Conservation (phyloP, 768 basidiomycete species). For the Hortiboletus campestris region DNA sequence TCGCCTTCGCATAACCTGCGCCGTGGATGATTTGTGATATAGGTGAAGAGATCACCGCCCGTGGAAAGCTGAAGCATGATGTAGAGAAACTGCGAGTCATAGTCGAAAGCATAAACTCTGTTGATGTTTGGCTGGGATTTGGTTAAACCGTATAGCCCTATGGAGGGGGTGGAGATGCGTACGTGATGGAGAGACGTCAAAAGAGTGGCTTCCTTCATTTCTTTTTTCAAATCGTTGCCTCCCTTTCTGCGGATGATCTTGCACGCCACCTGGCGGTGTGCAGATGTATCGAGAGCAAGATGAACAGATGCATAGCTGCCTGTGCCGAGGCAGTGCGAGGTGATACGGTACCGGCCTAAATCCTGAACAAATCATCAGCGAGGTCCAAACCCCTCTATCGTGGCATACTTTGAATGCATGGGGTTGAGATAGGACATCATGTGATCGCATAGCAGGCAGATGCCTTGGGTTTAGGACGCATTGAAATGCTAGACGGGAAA, state of each 20-base stretch:
- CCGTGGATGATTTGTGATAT: slow-evolving; percentile 63
- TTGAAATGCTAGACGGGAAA: slow-evolving; percentile 51
- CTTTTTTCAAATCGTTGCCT: slow-evolving; percentile 37
- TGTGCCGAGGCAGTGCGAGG: slow-evolving; percentile 74
- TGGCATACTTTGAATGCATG: slow-evolving; percentile 51
- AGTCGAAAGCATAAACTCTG: slow-evolving; percentile 67
- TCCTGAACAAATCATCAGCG: slow-evolving; percentile 36
- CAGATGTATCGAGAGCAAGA: slow-evolving; percentile 64
- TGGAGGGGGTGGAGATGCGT: slow-evolving; percentile 17
- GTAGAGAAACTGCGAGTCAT: slow-evolving; percentile 64
- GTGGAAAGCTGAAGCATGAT: slow-evolving; percentile 86
- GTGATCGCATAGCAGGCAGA: slow-evolving; percentile 49
- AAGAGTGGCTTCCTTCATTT: slow-evolving; percentile 79
- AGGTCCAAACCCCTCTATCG: background rate
- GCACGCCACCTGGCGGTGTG: slow-evolving; percentile 75
- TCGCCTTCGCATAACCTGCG: slow-evolving; percentile 71
- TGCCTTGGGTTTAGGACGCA: slow-evolving; percentile 60
- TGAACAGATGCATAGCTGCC: slow-evolving; percentile 84
- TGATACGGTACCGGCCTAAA: slow-evolving; percentile 69
- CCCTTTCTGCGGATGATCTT: slow-evolving; percentile 74
- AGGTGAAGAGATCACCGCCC: slow-evolving; percentile 85
- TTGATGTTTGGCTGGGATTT: slow-evolving; percentile 73
- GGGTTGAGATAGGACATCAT: slow-evolving; percentile 57
- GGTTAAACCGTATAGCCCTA: background rate
- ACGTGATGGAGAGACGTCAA: slow-evolving; percentile 72